These are phyloP conservation scores for Oxytropis ochrocephala DNA, from an alignment of 306 rosid genomes.

Conservation along the genomic window DNA sequence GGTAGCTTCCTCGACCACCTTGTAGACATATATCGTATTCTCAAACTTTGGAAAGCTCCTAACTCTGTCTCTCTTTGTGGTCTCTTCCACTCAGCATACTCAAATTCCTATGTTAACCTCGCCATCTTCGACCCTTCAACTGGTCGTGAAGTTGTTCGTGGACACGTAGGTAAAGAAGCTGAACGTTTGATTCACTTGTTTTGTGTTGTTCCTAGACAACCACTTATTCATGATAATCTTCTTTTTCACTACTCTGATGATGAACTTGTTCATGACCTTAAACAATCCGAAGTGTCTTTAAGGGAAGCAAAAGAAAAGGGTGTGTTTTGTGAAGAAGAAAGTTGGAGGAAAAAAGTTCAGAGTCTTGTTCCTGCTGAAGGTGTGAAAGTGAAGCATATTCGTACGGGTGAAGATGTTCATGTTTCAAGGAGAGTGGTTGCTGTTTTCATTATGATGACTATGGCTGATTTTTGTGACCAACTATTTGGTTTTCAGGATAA, in stretches of 20 bases:
- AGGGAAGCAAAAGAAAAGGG: conserved; percentile 38
- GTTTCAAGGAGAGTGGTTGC: conserved; percentile 69
- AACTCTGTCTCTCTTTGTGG: conserved; percentile 61
- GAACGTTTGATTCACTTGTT: conserved; percentile 69
- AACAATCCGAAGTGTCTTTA: conserved; percentile 32
- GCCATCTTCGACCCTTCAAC: conserved; percentile 86
- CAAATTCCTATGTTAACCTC: conserved; percentile 88
- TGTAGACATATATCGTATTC: conserved; percentile 54
- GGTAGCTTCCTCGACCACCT: conserved; percentile 87
- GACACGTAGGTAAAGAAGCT: conserved; percentile 53
- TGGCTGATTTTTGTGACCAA: conserved; percentile 86
- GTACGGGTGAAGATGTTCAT: conserved; percentile 50
- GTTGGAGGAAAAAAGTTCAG: conserved; percentile 65
- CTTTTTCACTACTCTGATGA: conserved; percentile 56
- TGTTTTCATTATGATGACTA: conserved; percentile 63
- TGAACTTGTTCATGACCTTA: conserved; percentile 55
- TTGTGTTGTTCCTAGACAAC: conserved; percentile 70
- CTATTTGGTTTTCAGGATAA: conserved; percentile 62
- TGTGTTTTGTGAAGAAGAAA: conserved; percentile 28
- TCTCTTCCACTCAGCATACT: conserved; percentile 90
- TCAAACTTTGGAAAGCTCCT: conserved; percentile 64
- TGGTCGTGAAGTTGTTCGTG: conserved; percentile 54
- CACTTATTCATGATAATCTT: conserved; percentile 74
- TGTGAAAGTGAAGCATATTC: conserved; percentile 52
- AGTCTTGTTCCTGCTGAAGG: conserved; percentile 56